Conservation (phyloP, 768 basidiomycete genomes). For the Hygrophorus pudorinus region DNA sequence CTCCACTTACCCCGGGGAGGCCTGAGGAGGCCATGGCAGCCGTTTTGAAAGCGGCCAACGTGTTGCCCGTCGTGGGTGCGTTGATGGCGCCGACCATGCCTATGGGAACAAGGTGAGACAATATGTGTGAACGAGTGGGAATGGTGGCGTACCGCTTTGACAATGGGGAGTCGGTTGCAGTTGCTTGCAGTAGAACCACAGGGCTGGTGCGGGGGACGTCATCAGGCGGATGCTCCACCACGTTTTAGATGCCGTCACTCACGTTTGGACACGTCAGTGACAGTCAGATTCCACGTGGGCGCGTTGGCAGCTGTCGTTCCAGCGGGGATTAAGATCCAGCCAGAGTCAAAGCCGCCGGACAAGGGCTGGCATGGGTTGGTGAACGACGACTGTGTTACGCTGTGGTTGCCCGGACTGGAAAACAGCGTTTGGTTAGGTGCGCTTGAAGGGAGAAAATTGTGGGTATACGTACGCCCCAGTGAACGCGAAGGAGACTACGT, state of each 20-base stretch:
- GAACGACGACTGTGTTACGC: constrained; percentile 42
- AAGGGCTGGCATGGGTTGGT: constrained; percentile 33
- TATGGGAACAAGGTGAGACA: constrained; percentile 3
- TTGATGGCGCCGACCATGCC: constrained; percentile 48
- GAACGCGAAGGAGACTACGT: no score
- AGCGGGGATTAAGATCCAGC: constrained; percentile 24
- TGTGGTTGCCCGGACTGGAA: constrained; percentile 42
- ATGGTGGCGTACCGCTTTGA: constrained; percentile 14
- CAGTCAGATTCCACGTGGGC: constrained; percentile 34
- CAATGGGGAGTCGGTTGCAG: constrained; percentile 32
- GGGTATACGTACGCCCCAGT: no score
- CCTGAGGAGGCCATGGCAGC: constrained; percentile 22
- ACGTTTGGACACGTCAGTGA: constrained; percentile 38
- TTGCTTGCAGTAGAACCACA: constrained; percentile 53
- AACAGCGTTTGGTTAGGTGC: no score
- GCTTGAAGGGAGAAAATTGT: no score
- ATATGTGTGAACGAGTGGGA: background rate
- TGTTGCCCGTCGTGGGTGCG: constrained; percentile 33
- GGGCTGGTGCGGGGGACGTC: constrained; percentile 10
- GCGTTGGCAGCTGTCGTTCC: no score
- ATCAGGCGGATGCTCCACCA: constrained; percentile 1
- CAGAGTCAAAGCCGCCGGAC: constrained; percentile 44
- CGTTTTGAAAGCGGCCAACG: constrained; percentile 25
- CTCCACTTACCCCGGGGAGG: constrained; percentile 23
- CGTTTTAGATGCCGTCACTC: no score